These are phyloP conservation scores for Suhomyces taliae DNA, from an alignment of 1,139 yeast genomes.

Conservation along the genomic window DNA sequence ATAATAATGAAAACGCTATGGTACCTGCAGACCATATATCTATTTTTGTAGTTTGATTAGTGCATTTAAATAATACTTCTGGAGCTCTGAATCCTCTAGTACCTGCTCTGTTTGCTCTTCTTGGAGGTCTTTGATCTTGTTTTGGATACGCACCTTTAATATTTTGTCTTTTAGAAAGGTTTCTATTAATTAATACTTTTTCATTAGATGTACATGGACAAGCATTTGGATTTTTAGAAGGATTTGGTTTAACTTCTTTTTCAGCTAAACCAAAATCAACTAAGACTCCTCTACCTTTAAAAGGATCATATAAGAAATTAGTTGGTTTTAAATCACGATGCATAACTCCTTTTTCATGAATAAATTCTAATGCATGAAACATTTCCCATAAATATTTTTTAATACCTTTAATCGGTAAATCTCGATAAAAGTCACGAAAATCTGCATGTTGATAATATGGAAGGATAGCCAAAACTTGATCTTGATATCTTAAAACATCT, in stretches of 20 bases:
- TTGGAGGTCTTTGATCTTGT: constrained; percentile 79
- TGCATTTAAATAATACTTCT: constrained; percentile 85
- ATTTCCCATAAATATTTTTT: constrained; percentile 79
- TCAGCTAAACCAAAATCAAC: constrained; percentile 96
- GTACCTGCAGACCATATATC: constrained; percentile 96
- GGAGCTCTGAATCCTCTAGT: constrained; percentile 97
- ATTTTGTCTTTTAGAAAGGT: constrained; percentile 37
- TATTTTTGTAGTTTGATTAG: constrained; percentile 76
- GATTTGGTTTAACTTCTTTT: constrained; percentile 21
- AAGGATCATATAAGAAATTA: constrained; percentile 78
- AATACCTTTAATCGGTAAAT: constrained; percentile 75
- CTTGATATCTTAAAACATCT: constrained; percentile 83
- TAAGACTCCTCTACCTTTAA: constrained; percentile 73
- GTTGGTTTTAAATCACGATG: constrained; percentile 93
- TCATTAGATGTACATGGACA: constrained; percentile 17
- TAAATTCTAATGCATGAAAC: constrained; percentile 70
- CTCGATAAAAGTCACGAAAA: constrained; percentile 82
- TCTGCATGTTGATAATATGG: constrained; percentile 93
- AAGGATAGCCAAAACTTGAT: constrained; percentile 88
- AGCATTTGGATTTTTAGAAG: constrained; percentile 19
- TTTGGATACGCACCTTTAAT: constrained; percentile 71
- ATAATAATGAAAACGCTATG: constrained; percentile 68
- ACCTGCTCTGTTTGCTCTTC: constrained; percentile 97
- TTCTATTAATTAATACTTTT: constrained; percentile 21
- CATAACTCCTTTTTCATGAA: constrained; percentile 73